Conservation (phyloP, 2,329 filamentous ascomycete genomes). For the Claviceps spartinae region DNA sequence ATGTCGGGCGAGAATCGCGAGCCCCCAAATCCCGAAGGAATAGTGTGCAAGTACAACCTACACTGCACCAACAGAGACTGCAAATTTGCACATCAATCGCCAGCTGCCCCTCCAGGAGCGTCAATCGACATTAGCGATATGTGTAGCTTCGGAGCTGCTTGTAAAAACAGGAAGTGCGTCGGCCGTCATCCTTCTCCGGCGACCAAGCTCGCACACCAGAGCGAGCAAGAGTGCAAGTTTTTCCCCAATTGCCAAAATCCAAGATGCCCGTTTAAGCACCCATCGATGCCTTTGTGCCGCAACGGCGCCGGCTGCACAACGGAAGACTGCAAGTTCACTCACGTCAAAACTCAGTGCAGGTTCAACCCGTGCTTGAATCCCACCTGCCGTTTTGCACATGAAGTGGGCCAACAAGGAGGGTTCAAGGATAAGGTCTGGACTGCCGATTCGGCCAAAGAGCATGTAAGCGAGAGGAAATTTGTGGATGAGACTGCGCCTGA, state of each 20-base stretch:
- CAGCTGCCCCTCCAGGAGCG: conserved; percentile 66
- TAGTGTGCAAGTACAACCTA: conserved; percentile 79
- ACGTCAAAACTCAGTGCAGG: conserved; percentile 72
- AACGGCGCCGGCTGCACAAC: conserved; percentile 82
- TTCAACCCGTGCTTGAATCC: conserved; percentile 86
- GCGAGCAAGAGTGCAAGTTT: conserved; percentile 79
- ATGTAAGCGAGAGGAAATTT: conserved; percentile 83
- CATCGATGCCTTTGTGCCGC: conserved; percentile 71
- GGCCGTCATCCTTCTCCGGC: conserved; percentile 87
- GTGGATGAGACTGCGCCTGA: conserved; percentile 55
- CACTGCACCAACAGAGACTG: conserved; percentile 81
- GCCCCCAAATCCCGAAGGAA: conserved; percentile 46
- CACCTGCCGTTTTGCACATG: conserved; percentile 80
- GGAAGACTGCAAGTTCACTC: conserved; percentile 77
- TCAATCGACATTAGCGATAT: conserved; percentile 66
- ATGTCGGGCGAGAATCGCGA: conserved; percentile 41
- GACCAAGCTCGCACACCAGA: conserved; percentile 61
- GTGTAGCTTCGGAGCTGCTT: conserved; percentile 78
- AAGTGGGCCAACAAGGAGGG: conserved; percentile 73
- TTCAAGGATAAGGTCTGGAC: conserved; percentile 91
- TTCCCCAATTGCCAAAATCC: conserved; percentile 85
- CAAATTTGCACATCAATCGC: conserved; percentile 87
- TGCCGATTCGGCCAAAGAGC: conserved; percentile 41
- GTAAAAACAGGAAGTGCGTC: conserved; percentile 91
- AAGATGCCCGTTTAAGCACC: conserved; percentile 79